phyloP scores from a whole-genome alignment of 139 green algal species.

The Micromonas commoda region DNA sequence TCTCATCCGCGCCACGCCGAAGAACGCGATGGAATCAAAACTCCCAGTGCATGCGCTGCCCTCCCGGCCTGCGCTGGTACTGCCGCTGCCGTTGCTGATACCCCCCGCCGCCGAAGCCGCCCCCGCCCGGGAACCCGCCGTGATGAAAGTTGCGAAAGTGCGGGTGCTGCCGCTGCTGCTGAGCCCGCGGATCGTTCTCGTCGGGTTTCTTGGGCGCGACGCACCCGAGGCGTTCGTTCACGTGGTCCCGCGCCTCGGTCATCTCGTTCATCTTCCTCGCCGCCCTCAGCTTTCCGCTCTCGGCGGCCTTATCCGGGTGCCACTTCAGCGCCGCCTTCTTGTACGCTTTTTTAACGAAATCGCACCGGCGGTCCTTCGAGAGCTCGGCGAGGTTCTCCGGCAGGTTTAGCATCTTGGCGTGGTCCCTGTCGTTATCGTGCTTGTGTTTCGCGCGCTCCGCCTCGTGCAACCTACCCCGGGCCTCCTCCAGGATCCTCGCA shows the following conservation, averaged over 20 bases:
- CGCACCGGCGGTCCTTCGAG: constrained; percentile 20
- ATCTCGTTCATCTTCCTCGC: constrained; percentile 7
- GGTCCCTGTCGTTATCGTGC: neutral
- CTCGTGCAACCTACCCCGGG: neutral
- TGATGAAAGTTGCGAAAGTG: neutral
- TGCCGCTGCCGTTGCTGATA: too few species aligned
- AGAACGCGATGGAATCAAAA: too few species aligned
- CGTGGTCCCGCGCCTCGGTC: constrained; percentile 23
- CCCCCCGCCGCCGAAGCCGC: too few species aligned
- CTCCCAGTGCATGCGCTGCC: too few species aligned
- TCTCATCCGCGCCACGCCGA: too few species aligned
- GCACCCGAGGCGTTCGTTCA: constrained; percentile 20
- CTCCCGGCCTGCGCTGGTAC: too few species aligned
- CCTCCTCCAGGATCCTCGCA: neutral
- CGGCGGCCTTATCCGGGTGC: constrained; percentile 30
- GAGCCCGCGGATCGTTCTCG: neutral
- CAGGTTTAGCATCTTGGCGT: constrained; percentile 8
- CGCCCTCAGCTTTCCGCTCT: neutral
- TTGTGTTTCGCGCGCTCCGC: neutral
- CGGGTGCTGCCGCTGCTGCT: neutral
- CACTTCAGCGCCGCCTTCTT: constrained; percentile 35
- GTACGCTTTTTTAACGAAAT: constrained; percentile 28
- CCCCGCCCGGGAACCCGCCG: too few species aligned
- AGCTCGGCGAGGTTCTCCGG: constrained; percentile 13
- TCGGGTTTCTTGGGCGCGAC: neutral